phyloP scores from a whole-genome alignment of 2,329 filamentous ascomycete species.

The Arthrobotrys sphaeroides region DNA sequence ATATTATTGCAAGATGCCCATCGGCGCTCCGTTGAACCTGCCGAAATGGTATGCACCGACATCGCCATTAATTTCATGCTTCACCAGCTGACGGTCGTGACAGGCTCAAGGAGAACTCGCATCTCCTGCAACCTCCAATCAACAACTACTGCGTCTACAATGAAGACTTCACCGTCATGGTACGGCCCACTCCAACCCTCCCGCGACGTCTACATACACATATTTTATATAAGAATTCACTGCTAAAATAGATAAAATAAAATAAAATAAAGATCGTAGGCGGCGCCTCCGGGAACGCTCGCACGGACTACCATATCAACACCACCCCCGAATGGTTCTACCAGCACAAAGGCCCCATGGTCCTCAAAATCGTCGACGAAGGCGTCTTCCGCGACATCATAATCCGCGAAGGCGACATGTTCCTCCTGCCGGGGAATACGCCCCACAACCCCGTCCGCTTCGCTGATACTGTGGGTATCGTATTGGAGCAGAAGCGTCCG shows the following conservation, averaged over 20 bases:
- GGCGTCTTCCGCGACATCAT: constrained; percentile 80
- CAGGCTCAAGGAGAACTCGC: constrained; percentile 90
- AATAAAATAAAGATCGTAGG: constrained; percentile 80
- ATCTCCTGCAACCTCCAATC: constrained; percentile 90
- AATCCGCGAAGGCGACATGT: constrained; percentile 93
- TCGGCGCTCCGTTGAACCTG: constrained; percentile 62
- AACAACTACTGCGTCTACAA: constrained; percentile 99
- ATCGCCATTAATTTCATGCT: not conserved
- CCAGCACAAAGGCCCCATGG: constrained; percentile 91
- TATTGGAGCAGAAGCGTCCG: constrained; percentile 85
- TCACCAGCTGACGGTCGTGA: constrained; percentile 19
- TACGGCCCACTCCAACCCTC: constrained; percentile 61
- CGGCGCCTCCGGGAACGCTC: constrained; percentile 79
- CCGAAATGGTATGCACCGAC: constrained; percentile 62
- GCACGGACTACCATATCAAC: constrained; percentile 99
- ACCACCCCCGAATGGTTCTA: constrained; percentile 97
- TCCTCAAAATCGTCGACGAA: constrained; percentile 80
- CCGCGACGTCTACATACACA: not conserved
- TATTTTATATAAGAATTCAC: not conserved
- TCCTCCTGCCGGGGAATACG: constrained; percentile 90
- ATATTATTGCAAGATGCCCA: constrained; percentile 18
- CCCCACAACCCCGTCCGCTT: constrained; percentile 96
- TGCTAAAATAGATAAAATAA: constrained; percentile 5
- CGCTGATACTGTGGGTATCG: constrained; percentile 87
- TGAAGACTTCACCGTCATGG: constrained; percentile 82